Base-by-base conservation (phyloP, 257 asterid genomes). In the Forsythia viridissima region DNA sequence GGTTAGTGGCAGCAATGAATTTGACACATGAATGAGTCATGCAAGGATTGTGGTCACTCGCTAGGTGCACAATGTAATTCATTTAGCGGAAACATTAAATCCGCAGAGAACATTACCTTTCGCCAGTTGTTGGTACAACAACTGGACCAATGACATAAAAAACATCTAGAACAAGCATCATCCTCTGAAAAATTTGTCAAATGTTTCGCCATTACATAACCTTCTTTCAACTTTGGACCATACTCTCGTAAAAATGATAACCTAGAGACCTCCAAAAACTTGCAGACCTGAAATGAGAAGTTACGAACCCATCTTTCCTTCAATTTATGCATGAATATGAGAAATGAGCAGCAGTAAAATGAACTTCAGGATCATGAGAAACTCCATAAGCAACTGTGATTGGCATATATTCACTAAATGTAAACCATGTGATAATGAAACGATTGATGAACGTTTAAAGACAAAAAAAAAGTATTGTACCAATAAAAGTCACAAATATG, bases 191-290 rank as follows among this genome's bases (percentile, higher is more conserved):
- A 79, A 75, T 81, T 73, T 43, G 86, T 70, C 81, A 89, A 81
- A 81, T 93, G 97, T 81, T 93, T 91, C 75, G 87, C 92, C 97
- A 91, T 83, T 78, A 92, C 92, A 71, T 93, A 96, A 80, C 90
- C 97, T 86, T 96, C 99, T 83, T 93, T 96, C 80, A 96, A 85
- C 91, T 96, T 96, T 77, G 97, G 92, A 67, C 99, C 99, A 80
- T 85, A 96, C 80, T 96, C 94, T 63, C 81, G 91, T 76, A 86
- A 86, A 89, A 96, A 93, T n/a, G 99, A 96, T 77, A 96, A 70
- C 85, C 82, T 92, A 63, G 99, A 96, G 77, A 91, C 99, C 91
- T 96, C 98, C 96, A 96, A 86, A 84, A 96, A 96, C 88, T 84
- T 91, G 92, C 98, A 93, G 46, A 95, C 99, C 99, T 94, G 76